These are phyloP conservation scores for Phanerochaete sordida DNA, from an alignment of 768 basidiomycete genomes.

Conservation along the genomic window DNA sequence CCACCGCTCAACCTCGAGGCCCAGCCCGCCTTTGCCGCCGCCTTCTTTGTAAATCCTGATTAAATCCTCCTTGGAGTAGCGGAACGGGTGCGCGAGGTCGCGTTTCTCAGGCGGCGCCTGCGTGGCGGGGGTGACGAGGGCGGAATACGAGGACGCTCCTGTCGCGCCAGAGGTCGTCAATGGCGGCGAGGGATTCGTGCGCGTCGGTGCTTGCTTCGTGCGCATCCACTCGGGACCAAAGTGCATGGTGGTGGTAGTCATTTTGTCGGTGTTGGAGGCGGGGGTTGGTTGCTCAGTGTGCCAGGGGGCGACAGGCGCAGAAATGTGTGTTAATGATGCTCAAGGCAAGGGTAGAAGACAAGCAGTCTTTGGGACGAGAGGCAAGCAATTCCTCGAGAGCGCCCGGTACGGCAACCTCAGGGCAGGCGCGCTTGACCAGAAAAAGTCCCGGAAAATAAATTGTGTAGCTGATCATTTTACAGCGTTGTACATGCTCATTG, in stretches of 20 bases:
- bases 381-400: slow-evolving; percentile 2
- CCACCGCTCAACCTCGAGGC: slow-evolving; percentile 85
- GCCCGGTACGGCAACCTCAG: slow-evolving; percentile 9
- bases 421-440: slow-evolving; percentile 10
- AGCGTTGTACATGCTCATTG: slow-evolving; percentile 1
- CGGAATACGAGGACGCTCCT: slow-evolving; percentile 66
- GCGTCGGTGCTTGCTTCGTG: slow-evolving; percentile 60
- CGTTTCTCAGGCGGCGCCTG: slow-evolving; percentile 49
- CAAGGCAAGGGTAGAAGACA: slow-evolving; percentile 7
- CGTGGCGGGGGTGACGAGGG: slow-evolving; percentile 56
- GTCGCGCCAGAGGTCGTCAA: slow-evolving; percentile 34
- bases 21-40: slow-evolving; percentile 67
- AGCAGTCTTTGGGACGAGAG: not conserved
- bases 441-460: slow-evolving; percentile 1
- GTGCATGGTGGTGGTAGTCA: slow-evolving; percentile 71
- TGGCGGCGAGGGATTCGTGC: slow-evolving; percentile 56
- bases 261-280: slow-evolving; percentile 27
- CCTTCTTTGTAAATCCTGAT: slow-evolving; percentile 81
- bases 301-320: not conserved
- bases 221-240: slow-evolving; percentile 96
- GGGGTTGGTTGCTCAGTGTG: not conserved
- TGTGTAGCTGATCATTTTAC: not conserved
- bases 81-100: slow-evolving; percentile 74
- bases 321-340: not conserved
- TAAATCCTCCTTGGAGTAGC: slow-evolving; percentile 84